phyloP scores from a whole-genome alignment of 768 basidiomycete genomes.

The Dioszegia aurantiaca region DNA sequence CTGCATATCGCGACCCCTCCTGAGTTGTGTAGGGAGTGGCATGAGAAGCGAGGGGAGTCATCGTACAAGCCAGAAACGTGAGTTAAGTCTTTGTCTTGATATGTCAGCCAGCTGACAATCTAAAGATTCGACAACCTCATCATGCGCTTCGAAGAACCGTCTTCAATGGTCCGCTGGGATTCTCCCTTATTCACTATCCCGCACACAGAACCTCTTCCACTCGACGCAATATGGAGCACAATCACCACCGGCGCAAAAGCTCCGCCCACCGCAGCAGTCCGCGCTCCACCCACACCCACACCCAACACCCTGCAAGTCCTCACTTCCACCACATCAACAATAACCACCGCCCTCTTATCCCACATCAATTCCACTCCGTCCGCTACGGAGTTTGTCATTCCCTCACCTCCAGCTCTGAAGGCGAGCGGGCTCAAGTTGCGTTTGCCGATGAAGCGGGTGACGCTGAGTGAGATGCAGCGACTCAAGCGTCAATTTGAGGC shows the following conservation, averaged over 20 bases:
- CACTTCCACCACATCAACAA: constrained; percentile 68
- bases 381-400: constrained; percentile 59
- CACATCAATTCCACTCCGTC: constrained; percentile 59
- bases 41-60: constrained; percentile 55
- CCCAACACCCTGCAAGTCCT: constrained; percentile 81
- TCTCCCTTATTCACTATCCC: constrained; percentile 84
- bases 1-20: constrained; percentile 57
- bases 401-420: constrained; percentile 54
- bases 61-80: constrained; percentile 73
- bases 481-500: constrained; percentile 87
- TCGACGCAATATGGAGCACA: constrained; percentile 72
- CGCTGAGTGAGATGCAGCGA: constrained; percentile 82
- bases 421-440: constrained; percentile 54
- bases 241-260: constrained; percentile 75
- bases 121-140: constrained; percentile 79
- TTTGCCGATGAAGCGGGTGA: constrained; percentile 69
- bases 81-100: constrained; percentile 35
- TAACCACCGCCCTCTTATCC: constrained; percentile 70
- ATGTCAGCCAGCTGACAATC: neutral
- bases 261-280: constrained; percentile 81
- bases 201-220: constrained; percentile 64
- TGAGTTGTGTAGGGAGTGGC: constrained; percentile 75
- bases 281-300: constrained; percentile 70
- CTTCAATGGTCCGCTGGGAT: constrained; percentile 98
- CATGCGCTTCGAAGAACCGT: constrained; percentile 89